Base-by-base conservation (phyloP, 2,329 filamentous ascomycete genomes). In the Pleomassaria siparia region DNA sequence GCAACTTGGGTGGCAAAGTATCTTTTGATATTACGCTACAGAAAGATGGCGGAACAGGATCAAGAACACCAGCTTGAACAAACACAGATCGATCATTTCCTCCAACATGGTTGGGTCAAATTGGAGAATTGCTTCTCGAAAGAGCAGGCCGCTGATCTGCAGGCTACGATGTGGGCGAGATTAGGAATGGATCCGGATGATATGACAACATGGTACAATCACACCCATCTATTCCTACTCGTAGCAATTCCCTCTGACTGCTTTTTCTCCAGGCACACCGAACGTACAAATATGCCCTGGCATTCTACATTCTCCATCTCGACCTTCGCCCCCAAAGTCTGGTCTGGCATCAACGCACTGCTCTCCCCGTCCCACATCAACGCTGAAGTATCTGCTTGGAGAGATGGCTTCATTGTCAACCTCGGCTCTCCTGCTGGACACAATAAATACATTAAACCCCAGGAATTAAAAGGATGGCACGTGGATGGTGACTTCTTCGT, bases 401-500 rank as follows among this genome's bases (percentile, higher is more conserved):
- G 77, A 54, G 85, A 88, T 70, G 78, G 78, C 3, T 78, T 88
- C 46, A 88, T 88, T 58, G 83, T 88, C 32, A 88, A 88, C 66
- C 76, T 88, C 7, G 86, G 86, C 11, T 81, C 76, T 2, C 63
- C 66, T 1, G 62, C 76, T 42, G 72, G 72, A 40, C 78, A 81
- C 50, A 77, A 78, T 4, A 74, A 73, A 41, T 73, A 76, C 8
- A 66, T 77, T 2, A 67, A 74, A 28, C 82, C 82, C 0, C 73
- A 77, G 42, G 75, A 81, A 0, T 70, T 87, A 18, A 60, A 73
- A 7, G 74, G 74, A 18, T 88, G 85, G 85, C 85, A 88, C 66
- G 82, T 86, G 15, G 85, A 88, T 66, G 85, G 85, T 8, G 85
- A 88, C 56, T 88, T 87, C 66, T 88, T 88, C 63, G 76, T 85